Conservation (phyloP, 495 filamentous ascomycete species). For the Xylaria acuta region DNA sequence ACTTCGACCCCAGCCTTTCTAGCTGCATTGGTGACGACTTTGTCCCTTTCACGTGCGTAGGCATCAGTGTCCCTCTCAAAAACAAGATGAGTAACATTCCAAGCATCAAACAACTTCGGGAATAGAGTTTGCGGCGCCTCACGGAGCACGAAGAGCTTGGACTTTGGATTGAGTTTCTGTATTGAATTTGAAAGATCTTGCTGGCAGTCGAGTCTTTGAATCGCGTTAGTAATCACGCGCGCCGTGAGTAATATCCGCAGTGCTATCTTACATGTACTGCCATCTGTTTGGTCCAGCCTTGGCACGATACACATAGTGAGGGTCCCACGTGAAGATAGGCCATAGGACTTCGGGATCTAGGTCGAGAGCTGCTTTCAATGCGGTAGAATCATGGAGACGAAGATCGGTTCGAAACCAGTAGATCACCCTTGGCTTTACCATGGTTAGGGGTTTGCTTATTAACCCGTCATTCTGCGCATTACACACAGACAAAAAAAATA, state of each 20-base stretch:
- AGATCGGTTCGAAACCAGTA: conserved; percentile 80
- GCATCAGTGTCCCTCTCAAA: conserved; percentile 78
- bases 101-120: conserved; percentile 69
- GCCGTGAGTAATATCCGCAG: not conserved
- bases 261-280: conserved; percentile 61
- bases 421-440: conserved; percentile 61
- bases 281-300: conserved; percentile 70
- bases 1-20: conserved; percentile 69
- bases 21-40: conserved; percentile 58
- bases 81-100: conserved; percentile 72
- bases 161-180: conserved; percentile 64
- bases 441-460: not conserved
- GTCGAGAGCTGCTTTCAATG: conserved; percentile 67
- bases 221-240: not conserved
- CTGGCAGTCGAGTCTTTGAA: conserved; percentile 65
- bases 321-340: conserved; percentile 75
- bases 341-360: conserved; percentile 67
- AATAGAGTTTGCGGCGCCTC: conserved; percentile 72
- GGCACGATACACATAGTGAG: conserved; percentile 73
- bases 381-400: conserved; percentile 73
- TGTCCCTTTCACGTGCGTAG: conserved; percentile 67
- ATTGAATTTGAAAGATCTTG: conserved; percentile 66
- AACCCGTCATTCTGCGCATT: not conserved
- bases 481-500: not conserved
- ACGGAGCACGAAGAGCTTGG: conserved; percentile 69